Conservation (phyloP, 2,329 filamentous ascomycete species). For the Colletotrichum australisinense region DNA sequence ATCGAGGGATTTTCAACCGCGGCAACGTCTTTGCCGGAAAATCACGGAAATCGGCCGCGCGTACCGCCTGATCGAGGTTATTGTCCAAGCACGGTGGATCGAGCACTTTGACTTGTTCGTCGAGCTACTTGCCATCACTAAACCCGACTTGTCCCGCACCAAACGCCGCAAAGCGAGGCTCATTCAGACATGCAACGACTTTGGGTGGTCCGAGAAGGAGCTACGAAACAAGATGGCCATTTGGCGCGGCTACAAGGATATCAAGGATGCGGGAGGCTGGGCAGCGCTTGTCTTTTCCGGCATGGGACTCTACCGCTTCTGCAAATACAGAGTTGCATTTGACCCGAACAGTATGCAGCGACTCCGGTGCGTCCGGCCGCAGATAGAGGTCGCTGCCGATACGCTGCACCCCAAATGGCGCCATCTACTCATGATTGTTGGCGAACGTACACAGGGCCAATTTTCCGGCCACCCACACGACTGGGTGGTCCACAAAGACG, state of each 20-base stretch:
- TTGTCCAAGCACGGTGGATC: conserved; percentile 68
- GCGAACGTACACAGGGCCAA: conserved; percentile 49
- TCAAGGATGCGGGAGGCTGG: conserved; percentile 68
- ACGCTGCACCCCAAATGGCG: conserved; percentile 64
- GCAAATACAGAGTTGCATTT: conserved; percentile 68
- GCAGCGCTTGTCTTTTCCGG: conserved; percentile 66
- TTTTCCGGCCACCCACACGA: conserved; percentile 63
- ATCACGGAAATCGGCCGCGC: conserved; percentile 55
- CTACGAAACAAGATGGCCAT: conserved; percentile 61
- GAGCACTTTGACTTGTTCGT: conserved; percentile 64
- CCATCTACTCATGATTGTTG: conserved; percentile 58
- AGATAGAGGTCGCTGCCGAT: conserved; percentile 64
- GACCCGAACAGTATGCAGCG: conserved; percentile 60
- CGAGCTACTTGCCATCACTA: conserved; percentile 51
- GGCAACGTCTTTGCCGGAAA: conserved; percentile 45
- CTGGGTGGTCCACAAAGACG: conserved; percentile 60
- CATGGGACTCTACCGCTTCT: conserved; percentile 67
- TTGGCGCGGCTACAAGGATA: conserved; percentile 70
- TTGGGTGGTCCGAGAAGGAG: conserved; percentile 68
- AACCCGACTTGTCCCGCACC: conserved; percentile 52
- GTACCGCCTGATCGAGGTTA: conserved; percentile 66
- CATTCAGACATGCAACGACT: conserved; percentile 61
- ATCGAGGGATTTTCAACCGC: conserved; percentile 42
- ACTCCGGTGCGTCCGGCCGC: conserved; percentile 54
- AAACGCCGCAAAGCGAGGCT: conserved; percentile 63